Evolutionary conservation across 768 basidiomycete genomes (phyloP).

Genomic region (Tylopilus sp.): DNA sequence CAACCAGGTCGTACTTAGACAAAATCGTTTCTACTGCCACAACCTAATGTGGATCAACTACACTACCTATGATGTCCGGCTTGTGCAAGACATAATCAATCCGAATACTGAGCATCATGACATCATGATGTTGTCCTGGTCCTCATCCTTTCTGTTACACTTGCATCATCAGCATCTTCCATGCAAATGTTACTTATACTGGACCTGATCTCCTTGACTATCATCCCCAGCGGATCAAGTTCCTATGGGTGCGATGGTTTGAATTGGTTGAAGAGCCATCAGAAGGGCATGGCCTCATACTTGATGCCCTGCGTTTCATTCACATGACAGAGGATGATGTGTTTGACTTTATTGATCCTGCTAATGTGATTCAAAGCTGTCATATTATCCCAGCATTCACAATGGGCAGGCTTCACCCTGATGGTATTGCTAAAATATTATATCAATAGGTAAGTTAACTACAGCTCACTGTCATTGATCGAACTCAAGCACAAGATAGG

Average conservation of each 20-base stretch:
- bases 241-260: no score
- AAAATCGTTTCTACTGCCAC: background rate
- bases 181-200: no score
- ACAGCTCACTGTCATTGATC: no score
- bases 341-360: background rate
- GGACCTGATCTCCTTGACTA: background rate
- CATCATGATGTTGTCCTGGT: background rate
- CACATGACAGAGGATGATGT: background rate
- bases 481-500: no score
- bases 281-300: background rate
- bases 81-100: no score
- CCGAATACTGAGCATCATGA: background rate
- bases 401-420: background rate
- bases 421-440: background rate
- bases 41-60: background rate
- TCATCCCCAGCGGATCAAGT: no score
- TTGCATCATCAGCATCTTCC: background rate
- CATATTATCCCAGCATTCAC: background rate
- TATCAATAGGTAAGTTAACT: background rate
- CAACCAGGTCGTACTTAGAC: background rate
- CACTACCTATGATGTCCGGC: background rate
- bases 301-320: background rate
- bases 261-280: background rate
- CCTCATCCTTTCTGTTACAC: background rate
- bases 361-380: background rate